Base-by-base conservation (phyloP, 768 basidiomycete species). In the Albatrellus ellisii region DNA sequence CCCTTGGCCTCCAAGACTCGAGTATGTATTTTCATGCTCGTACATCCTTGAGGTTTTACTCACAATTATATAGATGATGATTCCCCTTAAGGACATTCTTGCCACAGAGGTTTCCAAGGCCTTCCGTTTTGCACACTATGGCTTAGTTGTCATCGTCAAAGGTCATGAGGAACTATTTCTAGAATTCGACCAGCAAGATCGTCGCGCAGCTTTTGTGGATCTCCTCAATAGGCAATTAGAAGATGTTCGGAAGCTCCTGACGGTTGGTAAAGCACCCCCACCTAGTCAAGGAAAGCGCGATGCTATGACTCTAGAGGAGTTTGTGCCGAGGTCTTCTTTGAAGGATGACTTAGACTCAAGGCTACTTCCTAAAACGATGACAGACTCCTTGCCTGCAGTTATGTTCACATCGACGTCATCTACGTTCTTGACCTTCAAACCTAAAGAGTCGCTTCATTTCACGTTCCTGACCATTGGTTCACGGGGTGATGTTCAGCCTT, bases 121-220 rank as follows among this genome's bases (percentile, higher is more conserved):
- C 2, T 84, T 86, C 49, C 76, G 85, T 18, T 88, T 95, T 57
- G 88, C 85, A 5, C 89, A 90, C 54, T 75, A 83, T 53, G 94
- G 94, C 21, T 72, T 98, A 15, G 77, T 86, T 26, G 68, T 98
- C 43, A 80, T 97, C 41, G 77, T 99, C 52, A 87, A 84, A 53
- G 94, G 94, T 0, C 90, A 98, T 56, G 94, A 99, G 61, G 94
- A 99, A 57, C 68, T 98, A 8, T 99, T 99, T 67, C 84, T 98
- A 52, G 95, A 99, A 60, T 94, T 99, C 56, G 68, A 71, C 31
- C 77, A 79, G 15, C 74, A 81, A 43, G 80, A 86, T 42, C 79
- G 86, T 48, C 76, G 94, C 18, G 70, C 80, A 48, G 77, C 79
- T 1, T 91, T 92, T 54, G 72, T 84, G 15, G 58, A 58, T 10